Evolutionary conservation across 768 basidiomycete species (phyloP).

Genomic region (Cantharellus anzutake): DNA sequence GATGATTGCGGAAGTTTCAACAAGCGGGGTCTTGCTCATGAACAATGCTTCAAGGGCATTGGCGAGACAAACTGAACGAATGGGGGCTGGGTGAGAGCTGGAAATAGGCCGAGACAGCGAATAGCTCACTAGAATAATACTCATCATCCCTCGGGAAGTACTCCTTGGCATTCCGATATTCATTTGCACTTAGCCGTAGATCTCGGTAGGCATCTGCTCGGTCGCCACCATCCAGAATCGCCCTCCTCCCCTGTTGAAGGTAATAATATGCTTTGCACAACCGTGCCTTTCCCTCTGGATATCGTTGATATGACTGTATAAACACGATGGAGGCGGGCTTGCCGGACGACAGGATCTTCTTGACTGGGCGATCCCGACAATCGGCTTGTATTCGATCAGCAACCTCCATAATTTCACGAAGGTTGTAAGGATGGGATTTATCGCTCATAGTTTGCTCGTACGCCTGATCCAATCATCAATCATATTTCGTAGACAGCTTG

Average conservation of each 20-base stretch:
- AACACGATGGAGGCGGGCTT: neutral
- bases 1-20: neutral
- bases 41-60: neutral
- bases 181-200: neutral
- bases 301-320: neutral
- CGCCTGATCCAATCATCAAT: neutral
- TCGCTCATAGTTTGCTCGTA: neutral
- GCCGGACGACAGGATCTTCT: neutral
- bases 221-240: neutral
- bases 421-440: neutral
- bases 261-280: conserved; percentile 1
- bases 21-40: neutral
- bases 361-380: neutral
- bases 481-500: neutral
- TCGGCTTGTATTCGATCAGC: neutral
- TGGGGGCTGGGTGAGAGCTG: neutral
- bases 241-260: neutral
- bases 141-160: conserved; percentile 2
- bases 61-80: neutral
- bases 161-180: neutral
- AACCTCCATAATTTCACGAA: neutral
- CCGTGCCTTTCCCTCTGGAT: conserved; percentile 1
- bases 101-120: neutral
- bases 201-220: neutral
- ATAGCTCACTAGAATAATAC: neutral